These are phyloP conservation scores for Chlamydomonas incerta DNA, from an alignment of 139 green algal species.

Conservation along the genomic window DNA sequence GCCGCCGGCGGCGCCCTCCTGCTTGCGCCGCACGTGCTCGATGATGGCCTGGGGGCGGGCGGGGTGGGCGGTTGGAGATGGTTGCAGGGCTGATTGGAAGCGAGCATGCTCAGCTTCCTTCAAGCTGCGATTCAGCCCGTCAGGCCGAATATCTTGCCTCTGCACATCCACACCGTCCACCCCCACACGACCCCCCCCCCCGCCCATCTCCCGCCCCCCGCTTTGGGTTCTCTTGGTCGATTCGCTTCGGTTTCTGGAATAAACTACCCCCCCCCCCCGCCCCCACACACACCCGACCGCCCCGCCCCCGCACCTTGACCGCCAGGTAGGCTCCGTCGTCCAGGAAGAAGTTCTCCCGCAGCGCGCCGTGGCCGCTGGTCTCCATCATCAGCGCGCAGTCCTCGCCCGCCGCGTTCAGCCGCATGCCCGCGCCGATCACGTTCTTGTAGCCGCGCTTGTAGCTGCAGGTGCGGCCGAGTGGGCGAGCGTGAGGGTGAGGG, in stretches of 20 bases:
- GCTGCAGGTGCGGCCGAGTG: conserved; percentile 33
- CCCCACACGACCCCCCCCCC: no score
- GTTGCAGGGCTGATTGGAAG: no score
- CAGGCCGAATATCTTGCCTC: neutral
- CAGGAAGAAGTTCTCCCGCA: conserved; percentile 95
- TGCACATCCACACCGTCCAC: no score
- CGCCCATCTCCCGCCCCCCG: no score
- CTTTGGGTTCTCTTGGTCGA: no score
- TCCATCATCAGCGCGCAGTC: conserved; percentile 95
- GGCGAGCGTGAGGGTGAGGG: neutral
- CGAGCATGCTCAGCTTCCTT: no score
- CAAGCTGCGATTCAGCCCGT: no score
- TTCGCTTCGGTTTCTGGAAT: no score
- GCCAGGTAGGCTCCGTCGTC: conserved; percentile 95
- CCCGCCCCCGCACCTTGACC: conserved; percentile 73
- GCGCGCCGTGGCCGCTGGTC: conserved; percentile 93
- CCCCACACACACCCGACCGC: neutral
- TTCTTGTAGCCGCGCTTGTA: conserved; percentile 97
- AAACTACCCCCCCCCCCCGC: neutral
- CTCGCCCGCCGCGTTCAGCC: conserved; percentile 83
- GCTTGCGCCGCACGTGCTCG: conserved; percentile 69
- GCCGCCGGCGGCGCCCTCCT: conserved; percentile 59
- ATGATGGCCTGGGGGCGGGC: conserved; percentile 79
- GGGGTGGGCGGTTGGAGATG: no score
- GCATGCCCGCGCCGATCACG: conserved; percentile 92